Conservation (phyloP, 139 green algal genomes). For the Coccomyxa sp. region DNA sequence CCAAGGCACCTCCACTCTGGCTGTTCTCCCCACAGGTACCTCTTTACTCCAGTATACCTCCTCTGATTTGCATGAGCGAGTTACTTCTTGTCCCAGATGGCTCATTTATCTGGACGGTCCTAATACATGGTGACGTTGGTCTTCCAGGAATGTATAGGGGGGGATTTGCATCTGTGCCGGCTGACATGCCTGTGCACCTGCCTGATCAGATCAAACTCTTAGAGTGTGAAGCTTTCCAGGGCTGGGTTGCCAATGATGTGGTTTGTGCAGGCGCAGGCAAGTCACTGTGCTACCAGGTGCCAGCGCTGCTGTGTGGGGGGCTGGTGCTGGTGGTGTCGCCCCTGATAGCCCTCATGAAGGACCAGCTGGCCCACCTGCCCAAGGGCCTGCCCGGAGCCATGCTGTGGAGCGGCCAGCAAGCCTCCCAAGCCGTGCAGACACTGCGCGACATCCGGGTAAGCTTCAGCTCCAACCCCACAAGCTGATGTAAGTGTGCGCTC, state of each 20-base stretch:
- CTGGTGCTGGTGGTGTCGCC: slow-evolving; percentile 83
- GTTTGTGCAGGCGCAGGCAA: slow-evolving; percentile 67
- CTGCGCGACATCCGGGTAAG: slow-evolving; percentile 28
- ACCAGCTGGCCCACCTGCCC: slow-evolving; percentile 83
- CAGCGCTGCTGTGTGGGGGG: slow-evolving; percentile 73
- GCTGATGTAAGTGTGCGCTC: too few relatives aligned
- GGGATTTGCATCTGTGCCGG: too few relatives aligned
- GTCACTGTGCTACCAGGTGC: slow-evolving; percentile 88
- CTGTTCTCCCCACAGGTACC: slow-evolving; percentile 82
- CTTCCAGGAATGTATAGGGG: too few relatives aligned
- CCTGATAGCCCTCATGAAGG: slow-evolving; percentile 86
- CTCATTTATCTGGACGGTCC: too few relatives aligned
- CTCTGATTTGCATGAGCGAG: too few relatives aligned
- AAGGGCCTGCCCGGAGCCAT: slow-evolving; percentile 63
- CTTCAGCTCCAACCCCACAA: not conserved
- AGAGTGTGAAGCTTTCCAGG: too few relatives aligned
- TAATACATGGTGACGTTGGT: too few relatives aligned
- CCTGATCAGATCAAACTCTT: too few relatives aligned
- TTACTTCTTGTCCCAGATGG: too few relatives aligned
- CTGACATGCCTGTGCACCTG: too few relatives aligned
- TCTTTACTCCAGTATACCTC: not conserved
- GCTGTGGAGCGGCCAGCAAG: slow-evolving; percentile 58
- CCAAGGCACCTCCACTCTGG: slow-evolving; percentile 59
- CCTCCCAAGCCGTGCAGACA: slow-evolving; percentile 25
- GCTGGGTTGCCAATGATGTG: too few relatives aligned